Base-by-base conservation (phyloP, 2,329 filamentous ascomycete species). In the Cytospora leucostoma region DNA sequence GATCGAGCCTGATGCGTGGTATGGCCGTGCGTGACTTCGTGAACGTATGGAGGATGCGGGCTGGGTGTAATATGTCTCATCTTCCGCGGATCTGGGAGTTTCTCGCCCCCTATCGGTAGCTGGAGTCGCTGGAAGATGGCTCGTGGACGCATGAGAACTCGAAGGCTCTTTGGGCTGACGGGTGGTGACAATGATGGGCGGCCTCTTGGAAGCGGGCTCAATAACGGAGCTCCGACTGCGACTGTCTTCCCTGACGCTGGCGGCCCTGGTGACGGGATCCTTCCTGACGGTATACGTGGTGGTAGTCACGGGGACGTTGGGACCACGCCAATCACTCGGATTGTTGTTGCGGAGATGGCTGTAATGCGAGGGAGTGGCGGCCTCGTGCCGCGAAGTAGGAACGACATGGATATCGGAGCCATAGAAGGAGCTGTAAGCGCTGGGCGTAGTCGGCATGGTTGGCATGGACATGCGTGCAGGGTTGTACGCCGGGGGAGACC, bases 161-260 rank as follows among this genome's bases (percentile, higher is more conserved):
- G 74, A 71, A 27, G 72, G 72, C 54, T 81, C 79, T 34, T 77
- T 78, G n/a, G 64, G 47, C 63, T 82, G 78, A 34, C 79, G 80
- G 6, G 83, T 84, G 21, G 84, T 87, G 66, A 87, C 79, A 63
- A 86, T 83, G 68, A 86, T 80, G 60, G 84, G 82, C 12, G 84
- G 82, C 49, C 80, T 77, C 44, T 74, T 72, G 32, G 33, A 17
- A 17, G 75, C 71, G 15, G 80, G 74, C 62, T 88, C 85, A 32
- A 84, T 66, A 1, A 83, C 84, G 1, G 80, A 77, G 8, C 81
- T 80, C 34, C 82, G 82, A 59, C 74, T 76, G 33, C 81, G 80
- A 70, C 79, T 78, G 40, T 74, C 72, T 35, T 84, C 82, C 66
- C 82, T 81, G 47, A 79, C 73, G 68, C 76, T 82, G 55, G 78